Evolutionary conservation across 139 green algal genomes (phyloP).

Genomic region (Trebouxia sp.): DNA sequence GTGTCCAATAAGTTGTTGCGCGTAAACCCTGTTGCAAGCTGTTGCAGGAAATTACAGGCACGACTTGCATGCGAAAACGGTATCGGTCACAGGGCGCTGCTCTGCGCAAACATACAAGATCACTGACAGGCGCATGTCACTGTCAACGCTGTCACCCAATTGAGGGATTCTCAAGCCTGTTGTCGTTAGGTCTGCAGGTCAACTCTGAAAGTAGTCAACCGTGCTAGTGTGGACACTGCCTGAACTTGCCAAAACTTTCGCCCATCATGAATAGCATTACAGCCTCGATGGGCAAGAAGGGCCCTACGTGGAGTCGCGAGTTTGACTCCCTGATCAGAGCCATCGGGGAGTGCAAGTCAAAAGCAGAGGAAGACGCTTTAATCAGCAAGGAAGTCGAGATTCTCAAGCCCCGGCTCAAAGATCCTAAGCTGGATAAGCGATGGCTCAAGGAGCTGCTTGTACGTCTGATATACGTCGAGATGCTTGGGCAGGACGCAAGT

Average conservation of each 20-base stretch:
- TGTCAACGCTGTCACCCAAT: neutral
- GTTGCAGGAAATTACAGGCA: neutral
- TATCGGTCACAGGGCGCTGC: too few species aligned
- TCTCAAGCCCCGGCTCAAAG: slow-evolving; percentile 73
- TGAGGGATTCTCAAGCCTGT: neutral
- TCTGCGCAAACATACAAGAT: too few species aligned
- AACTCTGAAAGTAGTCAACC: neutral
- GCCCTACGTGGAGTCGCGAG: slow-evolving; percentile 43
- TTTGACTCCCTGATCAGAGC: slow-evolving; percentile 63
- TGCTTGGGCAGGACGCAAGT: slow-evolving; percentile 94
- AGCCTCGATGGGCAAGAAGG: slow-evolving; percentile 20
- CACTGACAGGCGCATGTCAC: neutral
- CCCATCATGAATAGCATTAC: slow-evolving; percentile 32
- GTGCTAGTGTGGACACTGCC: too few species aligned
- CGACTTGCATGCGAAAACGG: neutral
- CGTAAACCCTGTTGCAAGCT: too few species aligned
- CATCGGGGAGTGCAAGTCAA: slow-evolving; percentile 79
- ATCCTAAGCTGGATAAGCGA: slow-evolving; percentile 75
- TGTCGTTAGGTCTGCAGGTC: neutral
- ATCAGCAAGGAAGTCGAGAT: slow-evolving; percentile 84
- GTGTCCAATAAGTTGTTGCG: too few species aligned
- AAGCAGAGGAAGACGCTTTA: slow-evolving; percentile 83
- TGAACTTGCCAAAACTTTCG: too few species aligned
- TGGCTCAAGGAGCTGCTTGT: slow-evolving; percentile 85
- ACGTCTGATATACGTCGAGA: slow-evolving; percentile 96